These are phyloP conservation scores for Starmerella etchellsii DNA, from an alignment of 805 yeast species.

Conservation along the genomic window DNA sequence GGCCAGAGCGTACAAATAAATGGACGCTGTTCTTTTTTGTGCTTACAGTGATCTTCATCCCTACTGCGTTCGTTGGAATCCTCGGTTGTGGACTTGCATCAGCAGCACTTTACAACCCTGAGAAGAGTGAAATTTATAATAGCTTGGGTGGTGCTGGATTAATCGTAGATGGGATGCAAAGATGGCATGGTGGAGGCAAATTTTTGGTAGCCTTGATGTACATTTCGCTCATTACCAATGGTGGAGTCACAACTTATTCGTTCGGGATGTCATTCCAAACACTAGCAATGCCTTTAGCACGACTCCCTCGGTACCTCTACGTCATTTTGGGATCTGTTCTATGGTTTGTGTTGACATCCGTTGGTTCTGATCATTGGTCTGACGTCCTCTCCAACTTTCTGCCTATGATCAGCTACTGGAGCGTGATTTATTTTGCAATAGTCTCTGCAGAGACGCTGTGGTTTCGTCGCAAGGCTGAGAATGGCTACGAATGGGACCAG, in stretches of 20 bases:
- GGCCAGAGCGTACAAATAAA: constrained; percentile 59
- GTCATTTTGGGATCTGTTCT: constrained; percentile 48
- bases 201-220: constrained; percentile 57
- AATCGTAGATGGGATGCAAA: constrained; percentile 46
- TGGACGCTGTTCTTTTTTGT: constrained; percentile 45
- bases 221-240: constrained; percentile 67
- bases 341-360: constrained; percentile 58
- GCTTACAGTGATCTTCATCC: constrained; percentile 51
- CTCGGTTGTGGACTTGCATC: constrained; percentile 58
- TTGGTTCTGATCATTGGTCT: constrained; percentile 60
- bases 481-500: constrained; percentile 54
- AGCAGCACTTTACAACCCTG: constrained; percentile 40
- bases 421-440: constrained; percentile 60
- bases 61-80: constrained; percentile 64
- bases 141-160: constrained; percentile 64
- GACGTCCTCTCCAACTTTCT: constrained; percentile 64
- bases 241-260: constrained; percentile 67
- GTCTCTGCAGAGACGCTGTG: constrained; percentile 58
- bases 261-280: constrained; percentile 67
- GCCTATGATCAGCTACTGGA: constrained; percentile 90
- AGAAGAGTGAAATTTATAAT: constrained; percentile 38
- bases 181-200: constrained; percentile 70
- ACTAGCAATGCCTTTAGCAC: constrained; percentile 33
- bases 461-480: constrained; percentile 43
- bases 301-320: constrained; percentile 69